phyloP scores from a whole-genome alignment of 2,329 filamentous ascomycete genomes.

The Ploettnerulaceae sp. region DNA sequence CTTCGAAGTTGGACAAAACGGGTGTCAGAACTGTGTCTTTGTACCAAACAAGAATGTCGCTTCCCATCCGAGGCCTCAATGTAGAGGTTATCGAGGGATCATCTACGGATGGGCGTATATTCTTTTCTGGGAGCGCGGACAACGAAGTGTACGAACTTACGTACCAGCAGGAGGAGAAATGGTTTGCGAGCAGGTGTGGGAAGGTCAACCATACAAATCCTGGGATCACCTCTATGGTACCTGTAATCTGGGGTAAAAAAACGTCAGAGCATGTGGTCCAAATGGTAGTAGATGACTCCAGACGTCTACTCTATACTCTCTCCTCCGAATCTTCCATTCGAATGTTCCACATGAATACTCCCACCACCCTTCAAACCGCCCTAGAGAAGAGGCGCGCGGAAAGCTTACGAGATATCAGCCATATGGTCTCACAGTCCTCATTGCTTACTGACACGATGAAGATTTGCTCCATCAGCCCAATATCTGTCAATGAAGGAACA shows the following conservation, averaged over 20 bases:
- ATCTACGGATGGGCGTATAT: constrained; percentile 76
- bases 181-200: constrained; percentile 85
- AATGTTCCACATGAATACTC: constrained; percentile 77
- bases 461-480: constrained; percentile 82
- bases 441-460: constrained; percentile 64
- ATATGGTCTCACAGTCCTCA: constrained; percentile 73
- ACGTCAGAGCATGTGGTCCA: constrained; percentile 63
- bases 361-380: constrained; percentile 55
- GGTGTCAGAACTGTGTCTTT: constrained; percentile 71
- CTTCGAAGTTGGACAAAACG: constrained; percentile 58
- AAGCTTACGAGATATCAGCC: constrained; percentile 70
- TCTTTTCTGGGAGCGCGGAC: constrained; percentile 76
- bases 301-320: constrained; percentile 85
- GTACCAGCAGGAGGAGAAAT: constrained; percentile 95
- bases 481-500: constrained; percentile 71
- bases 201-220: constrained; percentile 84
- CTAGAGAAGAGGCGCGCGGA: constrained; percentile 58
- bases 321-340: constrained; percentile 85
- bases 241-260: constrained; percentile 47
- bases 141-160: constrained; percentile 91
- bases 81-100: constrained; percentile 78
- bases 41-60: constrained; percentile 83
- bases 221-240: constrained; percentile 63
- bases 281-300: constrained; percentile 82
- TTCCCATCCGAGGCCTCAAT: constrained; percentile 69